Evolutionary conservation across 2,329 filamentous ascomycete species (phyloP).

Genomic region (Fusarium luffae): DNA sequence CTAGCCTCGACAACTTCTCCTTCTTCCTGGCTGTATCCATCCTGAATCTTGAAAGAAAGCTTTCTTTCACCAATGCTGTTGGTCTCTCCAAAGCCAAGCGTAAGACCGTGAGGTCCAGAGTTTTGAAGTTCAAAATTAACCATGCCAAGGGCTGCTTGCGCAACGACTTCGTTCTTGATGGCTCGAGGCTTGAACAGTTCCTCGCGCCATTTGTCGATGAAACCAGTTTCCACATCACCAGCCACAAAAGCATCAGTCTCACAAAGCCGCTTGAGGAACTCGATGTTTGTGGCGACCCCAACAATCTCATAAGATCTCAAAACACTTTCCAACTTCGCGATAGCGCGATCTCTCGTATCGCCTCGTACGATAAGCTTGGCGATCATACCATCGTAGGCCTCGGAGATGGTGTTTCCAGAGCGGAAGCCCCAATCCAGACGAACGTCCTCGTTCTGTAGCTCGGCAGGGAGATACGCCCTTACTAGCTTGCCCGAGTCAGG

Average conservation of each 20-base stretch:
- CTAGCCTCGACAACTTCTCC: constrained; percentile 69
- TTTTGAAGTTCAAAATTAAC: constrained; percentile 62
- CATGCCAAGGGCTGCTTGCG: constrained; percentile 86
- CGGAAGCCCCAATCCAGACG: constrained; percentile 95
- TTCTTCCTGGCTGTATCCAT: constrained; percentile 71
- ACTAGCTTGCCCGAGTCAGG: constrained; percentile 91
- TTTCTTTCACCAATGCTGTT: constrained; percentile 57
- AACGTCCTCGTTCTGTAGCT: constrained; percentile 71
- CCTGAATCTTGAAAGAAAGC: constrained; percentile 66
- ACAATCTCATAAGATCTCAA: constrained; percentile 92
- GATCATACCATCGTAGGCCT: constrained; percentile 98
- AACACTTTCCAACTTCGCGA: constrained; percentile 83
- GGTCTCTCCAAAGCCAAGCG: constrained; percentile 65
- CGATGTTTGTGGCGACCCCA: constrained; percentile 93
- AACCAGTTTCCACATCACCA: constrained; percentile 94
- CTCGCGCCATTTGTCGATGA: constrained; percentile 87
- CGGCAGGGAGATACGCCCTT: constrained; percentile 79
- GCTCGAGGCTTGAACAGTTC: constrained; percentile 77
- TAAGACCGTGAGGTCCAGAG: constrained; percentile 58
- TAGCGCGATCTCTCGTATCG: constrained; percentile 79
- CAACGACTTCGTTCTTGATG: constrained; percentile 78
- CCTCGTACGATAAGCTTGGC: constrained; percentile 95
- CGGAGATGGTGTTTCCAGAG: constrained; percentile 89
- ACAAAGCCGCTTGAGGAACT: constrained; percentile 92
- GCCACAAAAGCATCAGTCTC: constrained; percentile 82